Evolutionary conservation across 2,329 filamentous ascomycete genomes (phyloP), one percentile per base, ranked within the genome.

Genomic region (Akanthomyces lecanii): DNA sequence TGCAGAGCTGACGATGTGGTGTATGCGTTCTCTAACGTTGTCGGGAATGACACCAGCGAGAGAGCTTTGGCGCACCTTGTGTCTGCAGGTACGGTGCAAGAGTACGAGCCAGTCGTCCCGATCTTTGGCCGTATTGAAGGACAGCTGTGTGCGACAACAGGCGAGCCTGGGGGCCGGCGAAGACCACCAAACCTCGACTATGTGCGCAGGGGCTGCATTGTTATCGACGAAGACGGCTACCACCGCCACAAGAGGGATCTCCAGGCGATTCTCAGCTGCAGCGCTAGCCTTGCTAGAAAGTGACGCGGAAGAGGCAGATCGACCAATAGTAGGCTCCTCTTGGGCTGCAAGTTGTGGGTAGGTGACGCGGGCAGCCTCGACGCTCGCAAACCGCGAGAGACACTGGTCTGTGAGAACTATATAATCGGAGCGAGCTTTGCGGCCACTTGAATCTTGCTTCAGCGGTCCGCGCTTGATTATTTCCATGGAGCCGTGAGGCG

Each of bases 141-240:
- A 81, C 44, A 85, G 71, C 45, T 80, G 78, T 3, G 79, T 72
- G 63, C 78, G 81, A 63, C 74, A 74, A 65, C 82, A 84, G 16
- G 77, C 73, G 47, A 81, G 72, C 14, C 76, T 74, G 2, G 78
- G 76, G 62, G 76, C 73, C 18, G 73, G 70, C 16, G 78, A 78
- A 63, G 77, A 79, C 83, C 83, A 85, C 82, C 82, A 85, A 2
- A 85, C 75, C 67, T 86, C 83, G 57, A 85, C 71, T 6, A 81
- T 81, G 51, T 81, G 82, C 7, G 79, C 77, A 14, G 81, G 77
- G 53, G 78, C 76, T 1, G 77, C 77, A 50, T 77, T 78, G 67
- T 85, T 82, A 36, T 82, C 79, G 36, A 77, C 78, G 65, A 84
- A 85, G 2, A 78, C 78, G 2, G 83, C 80, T 44, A 85, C 79